phyloP scores from a whole-genome alignment of 2,329 filamentous ascomycete species.

The Talaromyces sp. region DNA sequence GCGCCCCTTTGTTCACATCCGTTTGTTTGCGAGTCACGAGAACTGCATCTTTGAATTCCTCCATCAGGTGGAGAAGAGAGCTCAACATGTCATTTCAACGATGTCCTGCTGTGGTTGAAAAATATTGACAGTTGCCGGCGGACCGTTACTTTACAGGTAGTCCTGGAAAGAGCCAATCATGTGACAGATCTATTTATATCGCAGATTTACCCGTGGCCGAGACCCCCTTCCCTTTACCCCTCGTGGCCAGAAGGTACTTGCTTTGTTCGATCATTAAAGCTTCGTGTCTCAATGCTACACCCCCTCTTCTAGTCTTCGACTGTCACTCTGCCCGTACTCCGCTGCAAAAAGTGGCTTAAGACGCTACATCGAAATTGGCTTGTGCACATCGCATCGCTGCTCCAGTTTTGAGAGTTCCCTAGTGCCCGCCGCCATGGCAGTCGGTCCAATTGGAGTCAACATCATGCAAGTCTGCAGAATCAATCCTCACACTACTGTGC shows the following conservation, averaged over 20 bases:
- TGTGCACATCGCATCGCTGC: background rate
- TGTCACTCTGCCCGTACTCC: too few relatives aligned
- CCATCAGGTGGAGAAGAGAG: too few relatives aligned
- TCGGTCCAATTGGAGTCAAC: background rate
- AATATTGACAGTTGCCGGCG: too few relatives aligned
- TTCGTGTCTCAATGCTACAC: background rate
- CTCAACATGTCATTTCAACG: too few relatives aligned
- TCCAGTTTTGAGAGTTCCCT: background rate
- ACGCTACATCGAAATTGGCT: background rate
- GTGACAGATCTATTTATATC: background rate
- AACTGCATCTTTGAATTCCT: background rate
- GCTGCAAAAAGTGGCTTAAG: too few relatives aligned
- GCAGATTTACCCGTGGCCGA: background rate
- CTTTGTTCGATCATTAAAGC: background rate
- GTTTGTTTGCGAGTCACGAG: background rate
- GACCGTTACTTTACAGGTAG: background rate
- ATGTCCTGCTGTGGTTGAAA: too few relatives aligned
- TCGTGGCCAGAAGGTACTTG: background rate
- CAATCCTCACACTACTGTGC: conserved; percentile 19
- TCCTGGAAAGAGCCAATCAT: background rate
- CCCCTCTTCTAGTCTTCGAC: background rate
- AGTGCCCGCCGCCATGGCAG: conserved; percentile 12
- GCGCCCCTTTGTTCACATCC: background rate
- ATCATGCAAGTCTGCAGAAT: conserved; percentile 10
- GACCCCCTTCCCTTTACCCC: background rate